A percentile compares a stretch with the other conserved stretches of the same genome.
phyloP scores from a whole-genome alignment of 768 basidiomycete species.

The Macrocybe gigantea region DNA sequence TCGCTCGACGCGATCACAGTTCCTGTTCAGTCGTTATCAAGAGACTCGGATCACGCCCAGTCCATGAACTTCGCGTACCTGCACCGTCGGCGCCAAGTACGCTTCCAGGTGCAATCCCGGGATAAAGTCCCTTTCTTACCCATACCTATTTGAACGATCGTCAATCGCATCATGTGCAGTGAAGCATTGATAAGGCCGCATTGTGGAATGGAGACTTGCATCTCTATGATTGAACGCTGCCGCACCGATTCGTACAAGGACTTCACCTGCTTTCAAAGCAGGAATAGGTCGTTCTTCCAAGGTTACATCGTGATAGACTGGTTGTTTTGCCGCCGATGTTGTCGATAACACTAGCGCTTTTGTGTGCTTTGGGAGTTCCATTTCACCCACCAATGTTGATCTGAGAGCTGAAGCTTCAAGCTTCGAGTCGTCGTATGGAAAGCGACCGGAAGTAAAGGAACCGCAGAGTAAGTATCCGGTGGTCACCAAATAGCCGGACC shows the following conservation, averaged over 20 bases:
- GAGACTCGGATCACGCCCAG: neutral
- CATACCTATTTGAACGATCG: slow-evolving; percentile 46
- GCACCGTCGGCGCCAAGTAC: slow-evolving; percentile 72
- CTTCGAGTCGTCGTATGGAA: no score
- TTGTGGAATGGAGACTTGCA: slow-evolving; percentile 24
- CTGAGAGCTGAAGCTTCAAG: no score
- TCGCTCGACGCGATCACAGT: slow-evolving; percentile 54
- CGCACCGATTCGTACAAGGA: slow-evolving; percentile 64
- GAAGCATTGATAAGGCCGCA: neutral
- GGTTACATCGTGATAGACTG: slow-evolving; percentile 51
- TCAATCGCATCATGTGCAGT: neutral
- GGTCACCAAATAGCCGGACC: no score
- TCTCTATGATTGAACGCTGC: slow-evolving; percentile 78
- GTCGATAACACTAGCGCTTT: slow-evolving; percentile 44
- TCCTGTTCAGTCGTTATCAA: slow-evolving; percentile 30
- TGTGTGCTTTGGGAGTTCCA: slow-evolving; percentile 34
- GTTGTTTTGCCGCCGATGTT: slow-evolving; percentile 29
- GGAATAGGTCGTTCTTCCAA: slow-evolving; percentile 47
- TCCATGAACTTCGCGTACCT: slow-evolving; percentile 33
- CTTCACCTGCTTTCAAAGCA: slow-evolving; percentile 44
- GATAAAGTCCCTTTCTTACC: slow-evolving; percentile 67
- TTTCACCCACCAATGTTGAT: neutral
- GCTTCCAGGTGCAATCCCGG: slow-evolving; percentile 50
- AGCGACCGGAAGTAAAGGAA: no score
- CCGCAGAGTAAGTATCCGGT: no score